A percentile compares a stretch with the other conserved stretches of the same genome.
phyloP scores from a whole-genome alignment of 2,329 filamentous ascomycete species.

The Didymella lethalis region DNA sequence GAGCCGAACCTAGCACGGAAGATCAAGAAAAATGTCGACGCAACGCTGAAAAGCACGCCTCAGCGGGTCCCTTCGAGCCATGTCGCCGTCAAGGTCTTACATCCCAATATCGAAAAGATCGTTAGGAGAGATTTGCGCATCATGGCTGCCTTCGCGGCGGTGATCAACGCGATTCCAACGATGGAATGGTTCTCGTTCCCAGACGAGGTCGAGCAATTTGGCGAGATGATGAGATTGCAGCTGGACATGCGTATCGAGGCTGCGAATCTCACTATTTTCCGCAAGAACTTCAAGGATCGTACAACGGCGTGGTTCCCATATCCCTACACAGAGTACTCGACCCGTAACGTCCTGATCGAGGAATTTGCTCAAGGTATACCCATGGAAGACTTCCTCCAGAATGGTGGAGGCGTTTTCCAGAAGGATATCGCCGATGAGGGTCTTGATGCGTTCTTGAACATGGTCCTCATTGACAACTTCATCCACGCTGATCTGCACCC shows the following conservation, averaged over 20 bases:
- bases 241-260: slow-evolving; percentile 94
- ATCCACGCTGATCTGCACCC: slow-evolving; percentile 96
- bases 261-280: slow-evolving; percentile 86
- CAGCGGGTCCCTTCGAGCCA: slow-evolving; percentile 87
- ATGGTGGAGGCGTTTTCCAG: slow-evolving; percentile 91
- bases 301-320: slow-evolving; percentile 97
- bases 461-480: slow-evolving; percentile 97
- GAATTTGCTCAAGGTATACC: slow-evolving; percentile 97
- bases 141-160: slow-evolving; percentile 87
- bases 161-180: slow-evolving; percentile 87
- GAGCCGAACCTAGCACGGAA: slow-evolving; percentile 69
- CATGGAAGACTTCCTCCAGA: slow-evolving; percentile 86
- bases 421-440: slow-evolving; percentile 94
- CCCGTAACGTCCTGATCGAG: slow-evolving; percentile 89
- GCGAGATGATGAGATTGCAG: slow-evolving; percentile 98
- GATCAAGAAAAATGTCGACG: slow-evolving; percentile 82
- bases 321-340: slow-evolving; percentile 91
- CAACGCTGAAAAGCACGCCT: slow-evolving; percentile 84
- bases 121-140: slow-evolving; percentile 92
- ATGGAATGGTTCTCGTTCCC: slow-evolving; percentile 98
- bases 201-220: slow-evolving; percentile 92
- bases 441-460: slow-evolving; percentile 92
- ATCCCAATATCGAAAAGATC: slow-evolving; percentile 87
- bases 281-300: slow-evolving; percentile 86
- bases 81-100: slow-evolving; percentile 94